Percentiles rank a stretch among this genome's conserved stretches.
Evolutionary conservation across 495 filamentous ascomycete genomes (phyloP).

Genomic region (Neurospora sp.): DNA sequence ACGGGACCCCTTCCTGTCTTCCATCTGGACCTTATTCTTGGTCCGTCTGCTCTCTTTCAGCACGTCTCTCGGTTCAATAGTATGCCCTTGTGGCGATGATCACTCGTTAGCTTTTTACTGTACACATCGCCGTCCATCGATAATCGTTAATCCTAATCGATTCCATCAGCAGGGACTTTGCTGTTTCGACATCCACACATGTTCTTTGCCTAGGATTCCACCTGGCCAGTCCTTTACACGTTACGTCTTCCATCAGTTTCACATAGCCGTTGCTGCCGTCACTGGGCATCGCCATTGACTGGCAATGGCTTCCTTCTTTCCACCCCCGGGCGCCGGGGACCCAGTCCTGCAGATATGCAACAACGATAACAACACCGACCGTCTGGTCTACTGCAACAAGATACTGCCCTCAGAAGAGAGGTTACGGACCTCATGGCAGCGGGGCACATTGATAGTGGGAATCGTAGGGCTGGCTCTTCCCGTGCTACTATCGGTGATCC

Average conservation of each 20-base stretch:
- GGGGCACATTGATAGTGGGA: slow-evolving; percentile 10
- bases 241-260: background rate
- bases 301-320: slow-evolving; percentile 19
- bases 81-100: background rate
- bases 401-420: slow-evolving; percentile 5
- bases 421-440: slow-evolving; percentile 9
- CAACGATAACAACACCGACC: background rate
- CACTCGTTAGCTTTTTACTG: background rate
- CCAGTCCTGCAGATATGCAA: slow-evolving; percentile 15
- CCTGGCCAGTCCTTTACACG: background rate
- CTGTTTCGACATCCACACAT: background rate
- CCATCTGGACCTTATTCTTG: background rate
- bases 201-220: background rate
- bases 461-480: slow-evolving; percentile 8
- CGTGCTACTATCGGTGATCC: background rate
- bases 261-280: background rate
- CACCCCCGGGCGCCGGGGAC: slow-evolving; percentile 14
- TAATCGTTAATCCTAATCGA: background rate
- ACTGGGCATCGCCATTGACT: background rate
- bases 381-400: slow-evolving; percentile 19
- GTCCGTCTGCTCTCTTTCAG: background rate
- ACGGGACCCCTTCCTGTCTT: background rate
- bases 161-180: background rate
- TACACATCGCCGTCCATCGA: background rate
- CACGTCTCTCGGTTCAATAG: background rate